phyloP scores from a whole-genome alignment of 257 asterid species.

The Buddleja alternifolia region DNA sequence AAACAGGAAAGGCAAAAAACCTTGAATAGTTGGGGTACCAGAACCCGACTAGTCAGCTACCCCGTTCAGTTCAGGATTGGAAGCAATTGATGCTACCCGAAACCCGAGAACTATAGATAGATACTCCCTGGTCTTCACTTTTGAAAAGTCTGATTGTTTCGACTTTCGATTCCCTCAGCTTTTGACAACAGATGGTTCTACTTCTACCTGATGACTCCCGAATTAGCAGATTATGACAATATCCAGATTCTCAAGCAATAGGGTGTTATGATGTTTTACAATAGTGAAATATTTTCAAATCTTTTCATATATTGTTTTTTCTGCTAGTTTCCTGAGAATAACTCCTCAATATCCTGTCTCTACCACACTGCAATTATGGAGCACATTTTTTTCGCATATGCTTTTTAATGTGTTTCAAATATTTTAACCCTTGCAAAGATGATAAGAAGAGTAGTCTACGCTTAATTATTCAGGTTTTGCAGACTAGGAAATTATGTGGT shows the following conservation, averaged over 20 bases:
- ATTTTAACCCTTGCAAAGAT: neutral
- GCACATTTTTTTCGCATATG: neutral
- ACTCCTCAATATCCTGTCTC: conserved; percentile 1
- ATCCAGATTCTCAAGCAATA: conserved; percentile 12
- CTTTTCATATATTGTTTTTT: neutral
- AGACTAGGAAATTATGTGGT: conserved; percentile 7
- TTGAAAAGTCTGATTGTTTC: conserved; percentile 17
- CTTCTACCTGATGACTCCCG: neutral
- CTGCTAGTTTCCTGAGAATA: no score
- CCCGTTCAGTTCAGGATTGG: no score
- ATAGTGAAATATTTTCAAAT: neutral
- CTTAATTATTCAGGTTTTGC: neutral
- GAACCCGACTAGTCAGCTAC: no score
- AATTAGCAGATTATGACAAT: neutral
- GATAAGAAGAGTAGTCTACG: neutral
- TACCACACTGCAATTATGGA: neutral
- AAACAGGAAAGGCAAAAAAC: no score
- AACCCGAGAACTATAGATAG: no score
- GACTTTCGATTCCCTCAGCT: neutral
- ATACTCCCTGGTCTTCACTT: neutral
- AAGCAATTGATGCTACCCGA: no score
- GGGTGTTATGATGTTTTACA: conserved; percentile 3
- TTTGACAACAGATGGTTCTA: conserved; percentile 1
- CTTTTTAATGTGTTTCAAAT: neutral
- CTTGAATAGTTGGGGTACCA: no score